phyloP scores from a whole-genome alignment of 352 stramenopile genomes.

The Globisporangium yorkense region DNA sequence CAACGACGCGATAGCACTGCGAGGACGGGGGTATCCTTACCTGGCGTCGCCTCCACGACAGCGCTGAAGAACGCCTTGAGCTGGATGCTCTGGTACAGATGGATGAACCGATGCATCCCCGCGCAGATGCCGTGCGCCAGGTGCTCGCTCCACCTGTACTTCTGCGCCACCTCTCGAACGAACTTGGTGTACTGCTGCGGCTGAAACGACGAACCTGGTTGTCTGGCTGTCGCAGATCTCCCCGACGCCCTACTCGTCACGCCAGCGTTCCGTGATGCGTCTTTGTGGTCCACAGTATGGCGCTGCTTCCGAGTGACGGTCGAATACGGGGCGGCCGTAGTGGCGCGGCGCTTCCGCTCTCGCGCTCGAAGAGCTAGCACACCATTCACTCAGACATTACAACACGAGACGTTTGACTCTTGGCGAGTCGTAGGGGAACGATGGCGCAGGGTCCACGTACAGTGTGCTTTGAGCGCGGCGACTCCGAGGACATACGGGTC shows the following conservation, averaged over 20 bases:
- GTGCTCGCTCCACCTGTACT: constrained; percentile 29
- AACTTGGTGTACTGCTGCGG: constrained; percentile 19
- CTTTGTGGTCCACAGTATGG: neutral
- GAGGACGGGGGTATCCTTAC: constrained; percentile 9
- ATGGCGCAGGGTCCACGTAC: constrained; percentile 19
- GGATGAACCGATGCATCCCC: constrained; percentile 31
- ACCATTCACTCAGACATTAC: constrained; percentile 3
- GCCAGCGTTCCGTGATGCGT: neutral
- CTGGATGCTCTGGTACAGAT: constrained; percentile 35
- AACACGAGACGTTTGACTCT: neutral
- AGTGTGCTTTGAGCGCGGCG: constrained; percentile 33
- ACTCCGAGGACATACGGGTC: constrained; percentile 52
- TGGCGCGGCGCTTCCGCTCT: neutral
- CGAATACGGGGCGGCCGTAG: neutral
- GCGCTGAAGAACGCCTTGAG: constrained; percentile 31
- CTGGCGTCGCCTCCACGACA: constrained; percentile 28
- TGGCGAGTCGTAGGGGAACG: neutral
- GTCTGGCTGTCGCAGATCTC: neutral
- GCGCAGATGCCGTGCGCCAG: constrained; percentile 24
- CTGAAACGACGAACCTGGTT: no score
- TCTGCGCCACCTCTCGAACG: constrained; percentile 27
- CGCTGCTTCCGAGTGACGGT: neutral
- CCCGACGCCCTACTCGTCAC: no score
- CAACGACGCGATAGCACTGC: neutral
- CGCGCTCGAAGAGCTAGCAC: neutral